Conservation (phyloP, 495 filamentous ascomycete species). For the Cercophora samala region DNA sequence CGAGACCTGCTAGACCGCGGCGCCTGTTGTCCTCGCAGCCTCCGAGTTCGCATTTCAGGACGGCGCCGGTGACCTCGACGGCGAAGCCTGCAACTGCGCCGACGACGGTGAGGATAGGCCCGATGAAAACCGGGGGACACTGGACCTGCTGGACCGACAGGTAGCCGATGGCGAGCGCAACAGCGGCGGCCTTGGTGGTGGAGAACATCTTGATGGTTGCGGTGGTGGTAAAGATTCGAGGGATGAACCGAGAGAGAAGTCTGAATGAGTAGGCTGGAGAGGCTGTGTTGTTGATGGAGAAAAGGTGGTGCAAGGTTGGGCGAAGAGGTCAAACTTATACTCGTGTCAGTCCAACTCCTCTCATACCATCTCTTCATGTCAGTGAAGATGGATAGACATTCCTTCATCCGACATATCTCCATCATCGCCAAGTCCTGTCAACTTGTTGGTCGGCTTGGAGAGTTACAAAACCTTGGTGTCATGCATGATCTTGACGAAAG, state of each 20-base stretch:
- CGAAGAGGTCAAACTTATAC: not conserved
- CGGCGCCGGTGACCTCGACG: conserved; percentile 2
- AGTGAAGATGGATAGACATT: not conserved
- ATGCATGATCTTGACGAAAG: not conserved
- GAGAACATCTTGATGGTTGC: conserved; percentile 2
- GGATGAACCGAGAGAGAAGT: too few species aligned
- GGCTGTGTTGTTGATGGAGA: not conserved
- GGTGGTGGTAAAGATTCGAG: not conserved
- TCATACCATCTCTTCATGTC: not conserved
- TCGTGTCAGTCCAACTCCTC: not conserved
- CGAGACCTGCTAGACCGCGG: not conserved
- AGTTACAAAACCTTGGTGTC: not conserved
- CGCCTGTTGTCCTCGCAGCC: not conserved
- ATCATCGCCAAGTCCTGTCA: not conserved
- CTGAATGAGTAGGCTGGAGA: not conserved
- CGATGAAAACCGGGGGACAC: not conserved
- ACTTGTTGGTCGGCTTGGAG: not conserved
- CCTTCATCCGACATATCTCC: not conserved
- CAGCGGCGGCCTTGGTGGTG: not conserved
- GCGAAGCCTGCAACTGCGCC: not conserved
- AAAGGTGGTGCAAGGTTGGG: not conserved
- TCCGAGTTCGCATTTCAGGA: not conserved
- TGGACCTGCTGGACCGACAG: not conserved
- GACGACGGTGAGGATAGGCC: not conserved
- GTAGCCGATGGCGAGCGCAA: not conserved